Evolutionary conservation across 2,329 filamentous ascomycete species (phyloP), one percentile per base, ranked within the genome.

Genomic region (Monilinia fructicola): DNA sequence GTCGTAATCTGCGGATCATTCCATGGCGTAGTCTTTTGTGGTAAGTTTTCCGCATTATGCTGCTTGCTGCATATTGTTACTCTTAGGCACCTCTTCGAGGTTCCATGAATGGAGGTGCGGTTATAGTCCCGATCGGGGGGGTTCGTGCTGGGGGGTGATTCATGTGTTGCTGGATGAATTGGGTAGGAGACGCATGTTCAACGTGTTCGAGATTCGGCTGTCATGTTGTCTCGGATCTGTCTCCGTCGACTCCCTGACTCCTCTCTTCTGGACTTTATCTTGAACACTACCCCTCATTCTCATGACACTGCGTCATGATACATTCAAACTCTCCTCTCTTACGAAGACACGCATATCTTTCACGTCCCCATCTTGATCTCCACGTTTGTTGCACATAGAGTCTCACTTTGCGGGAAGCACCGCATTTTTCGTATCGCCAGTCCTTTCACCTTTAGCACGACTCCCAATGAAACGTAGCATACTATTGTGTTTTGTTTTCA

Each of bases 1-100:
- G 38, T 60, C 58, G 21, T 50, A 60, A 60, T 60, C 44, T 60
- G 58, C 58, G 44, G 44, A 60, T 50, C 58, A 60, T 60, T 50
- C 44, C 58, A 61, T 50, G 14, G 44, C 50, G 38, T 61, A 61
- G 1, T 61, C 44, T 60, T 60, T 23, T 6, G 31, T 60, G 16
- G n/a, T 60, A 38, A 31, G 12, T 2, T 10, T 35, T 23, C 44
- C 14, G 44, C 28, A 50, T 50, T 26, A 4, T 28, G 2, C 26
- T 38, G 7, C 23, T 38, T 60, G 58, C 26, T 60, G 58, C 44
- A 50, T 60, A 21, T 48, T 44, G 9, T 38, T 38, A 12, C 26
- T 50, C 28, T 60, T 44, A 28, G 44, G 44, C 21, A 60, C 26
- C n/a, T 60, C 26, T 10, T 23, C 26, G n/a, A 26, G 23, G 31